A percentile compares a stretch with the other conserved stretches of the same genome.
Conservation (phyloP, 495 filamentous ascomycete species). For the Annulohypoxylon bovei region DNA sequence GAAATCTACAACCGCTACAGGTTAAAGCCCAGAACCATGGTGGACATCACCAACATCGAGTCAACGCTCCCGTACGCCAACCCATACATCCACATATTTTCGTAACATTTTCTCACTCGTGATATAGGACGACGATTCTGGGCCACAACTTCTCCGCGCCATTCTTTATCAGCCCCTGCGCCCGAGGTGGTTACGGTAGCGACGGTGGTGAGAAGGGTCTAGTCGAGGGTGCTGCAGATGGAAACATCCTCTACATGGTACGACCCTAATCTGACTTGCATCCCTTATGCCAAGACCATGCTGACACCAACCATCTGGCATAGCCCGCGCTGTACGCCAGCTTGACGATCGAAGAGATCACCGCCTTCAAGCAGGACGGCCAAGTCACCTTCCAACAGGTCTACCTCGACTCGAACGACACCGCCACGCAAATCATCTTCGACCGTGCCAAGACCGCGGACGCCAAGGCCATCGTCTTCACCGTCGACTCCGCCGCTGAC, state of each 20-base stretch:
- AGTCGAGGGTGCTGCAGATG: conserved; percentile 47
- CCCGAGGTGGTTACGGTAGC: conserved; percentile 50
- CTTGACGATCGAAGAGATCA: conserved; percentile 51
- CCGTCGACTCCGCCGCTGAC: conserved; percentile 52
- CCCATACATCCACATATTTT: background rate
- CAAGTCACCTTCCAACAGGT: conserved; percentile 54
- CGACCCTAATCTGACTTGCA: background rate
- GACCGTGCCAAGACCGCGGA: conserved; percentile 44
- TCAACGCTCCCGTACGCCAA: conserved; percentile 38
- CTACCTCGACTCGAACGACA: conserved; percentile 53
- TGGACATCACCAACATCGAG: conserved; percentile 50
- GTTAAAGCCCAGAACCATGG: conserved; percentile 42
- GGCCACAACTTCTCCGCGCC: conserved; percentile 55
- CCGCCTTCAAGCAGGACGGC: conserved; percentile 40
- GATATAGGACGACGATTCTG: conserved; percentile 48
- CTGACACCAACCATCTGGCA: conserved; percentile 7
- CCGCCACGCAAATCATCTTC: conserved; percentile 45
- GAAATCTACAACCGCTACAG: conserved; percentile 48
- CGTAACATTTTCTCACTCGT: background rate
- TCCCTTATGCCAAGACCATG: background rate
- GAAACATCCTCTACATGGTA: conserved; percentile 52
- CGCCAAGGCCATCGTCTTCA: conserved; percentile 54
- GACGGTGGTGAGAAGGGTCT: conserved; percentile 50
- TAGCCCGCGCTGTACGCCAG: conserved; percentile 44
- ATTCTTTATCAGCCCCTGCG: conserved; percentile 55